Evolutionary conservation across 2,329 filamentous ascomycete genomes (phyloP).

Genomic region (Blumeria graminis): DNA sequence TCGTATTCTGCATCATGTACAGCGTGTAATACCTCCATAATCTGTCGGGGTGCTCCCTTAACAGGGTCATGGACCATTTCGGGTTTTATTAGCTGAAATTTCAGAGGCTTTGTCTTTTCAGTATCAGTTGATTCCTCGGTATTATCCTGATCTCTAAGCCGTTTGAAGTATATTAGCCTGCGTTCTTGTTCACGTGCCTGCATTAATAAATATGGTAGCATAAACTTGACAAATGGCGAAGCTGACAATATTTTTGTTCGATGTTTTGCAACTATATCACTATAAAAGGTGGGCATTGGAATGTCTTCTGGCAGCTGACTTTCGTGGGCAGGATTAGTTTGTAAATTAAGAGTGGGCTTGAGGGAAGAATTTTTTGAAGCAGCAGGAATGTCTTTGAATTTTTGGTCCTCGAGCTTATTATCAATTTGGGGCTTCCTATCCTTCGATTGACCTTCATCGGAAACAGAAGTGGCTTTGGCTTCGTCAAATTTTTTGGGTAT

Average conservation of each 20-base stretch:
- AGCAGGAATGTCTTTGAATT: background rate
- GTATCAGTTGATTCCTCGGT: conserved; percentile 28
- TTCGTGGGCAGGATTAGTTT: conserved; percentile 17
- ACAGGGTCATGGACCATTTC: conserved; percentile 82
- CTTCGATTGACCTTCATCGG: background rate
- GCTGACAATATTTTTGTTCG: conserved; percentile 83
- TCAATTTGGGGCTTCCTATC: background rate
- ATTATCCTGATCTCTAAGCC: conserved; percentile 53
- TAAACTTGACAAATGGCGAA: conserved; percentile 89
- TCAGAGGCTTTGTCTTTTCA: conserved; percentile 40
- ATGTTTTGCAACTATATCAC: conserved; percentile 82
- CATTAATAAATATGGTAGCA: conserved; percentile 79
- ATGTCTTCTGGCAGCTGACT: conserved; percentile 49
- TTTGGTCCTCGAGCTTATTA: background rate
- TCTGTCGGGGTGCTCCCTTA: conserved; percentile 57
- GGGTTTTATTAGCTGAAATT: conserved; percentile 77
- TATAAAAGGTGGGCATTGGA: conserved; percentile 77
- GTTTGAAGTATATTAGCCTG: conserved; percentile 56
- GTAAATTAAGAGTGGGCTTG: background rate
- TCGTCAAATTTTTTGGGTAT: background rate
- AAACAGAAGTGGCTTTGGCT: background rate
- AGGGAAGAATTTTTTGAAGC: background rate
- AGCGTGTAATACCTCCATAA: conserved; percentile 81
- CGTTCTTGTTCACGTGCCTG: conserved; percentile 79
- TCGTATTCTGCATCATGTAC: conserved; percentile 95